Conservation (phyloP, 305 asterid species). For the Striga hermonthica region DNA sequence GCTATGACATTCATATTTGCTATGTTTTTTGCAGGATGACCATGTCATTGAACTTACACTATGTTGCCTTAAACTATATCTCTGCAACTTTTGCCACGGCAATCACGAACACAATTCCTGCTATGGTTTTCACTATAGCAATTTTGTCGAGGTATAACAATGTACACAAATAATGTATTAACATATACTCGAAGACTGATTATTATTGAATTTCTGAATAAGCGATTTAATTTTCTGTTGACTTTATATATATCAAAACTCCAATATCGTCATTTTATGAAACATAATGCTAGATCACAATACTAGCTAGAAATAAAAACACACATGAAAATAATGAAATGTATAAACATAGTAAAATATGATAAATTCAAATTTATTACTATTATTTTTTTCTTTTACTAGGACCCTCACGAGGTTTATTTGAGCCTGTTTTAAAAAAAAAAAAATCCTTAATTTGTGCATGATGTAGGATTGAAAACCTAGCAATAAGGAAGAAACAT, state of each 20-base stretch:
- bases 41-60: slow-evolving; percentile 41
- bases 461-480: slow-evolving; percentile 33
- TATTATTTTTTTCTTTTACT: no score
- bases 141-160: slow-evolving; percentile 44
- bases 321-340: background rate
- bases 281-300: no score
- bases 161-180: no score
- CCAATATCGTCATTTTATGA: no score
- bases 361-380: no score
- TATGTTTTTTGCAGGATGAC: slow-evolving; percentile 42
- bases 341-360: background rate
- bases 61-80: slow-evolving; percentile 36
- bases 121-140: slow-evolving; percentile 53
- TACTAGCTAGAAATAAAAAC: background rate
- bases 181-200: no score
- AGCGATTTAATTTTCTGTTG: no score
- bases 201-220: no score
- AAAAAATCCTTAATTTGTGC: background rate
- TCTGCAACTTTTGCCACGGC: slow-evolving; percentile 61
- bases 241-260: no score
- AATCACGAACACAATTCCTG: slow-evolving; percentile 44
- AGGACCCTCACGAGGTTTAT: no score
- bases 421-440: no score
- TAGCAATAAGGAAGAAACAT: slow-evolving; percentile 34
- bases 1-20: no score